These are phyloP conservation scores for Fusarium xylarioides DNA, from an alignment of 2,329 filamentous ascomycete genomes.

Conservation along the genomic window DNA sequence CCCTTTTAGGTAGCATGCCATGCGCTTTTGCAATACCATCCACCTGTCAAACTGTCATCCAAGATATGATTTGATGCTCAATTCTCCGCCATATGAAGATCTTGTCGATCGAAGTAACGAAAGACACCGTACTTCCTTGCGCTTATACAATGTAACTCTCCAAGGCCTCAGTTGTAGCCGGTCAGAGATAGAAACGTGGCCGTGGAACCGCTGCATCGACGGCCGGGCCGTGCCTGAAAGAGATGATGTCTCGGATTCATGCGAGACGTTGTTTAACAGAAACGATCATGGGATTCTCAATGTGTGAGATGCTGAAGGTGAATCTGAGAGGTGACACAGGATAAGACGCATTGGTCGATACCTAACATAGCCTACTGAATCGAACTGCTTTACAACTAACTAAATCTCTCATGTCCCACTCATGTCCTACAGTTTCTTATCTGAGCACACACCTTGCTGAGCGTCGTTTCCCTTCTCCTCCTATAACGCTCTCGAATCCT, in stretches of 20 bases:
- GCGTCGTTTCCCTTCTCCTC: conserved; percentile 19
- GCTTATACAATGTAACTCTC: conserved; percentile 2
- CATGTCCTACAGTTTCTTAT: conserved; percentile 3
- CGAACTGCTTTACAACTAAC: conserved; percentile 44
- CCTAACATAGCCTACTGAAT: conserved; percentile 43
- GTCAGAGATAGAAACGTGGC: conserved; percentile 24
- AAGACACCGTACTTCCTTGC: conserved; percentile 10
- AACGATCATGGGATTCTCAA: background rate
- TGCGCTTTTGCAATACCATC: background rate
- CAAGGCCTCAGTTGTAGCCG: background rate
- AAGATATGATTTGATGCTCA: conserved; percentile 6
- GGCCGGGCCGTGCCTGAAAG: conserved; percentile 11
- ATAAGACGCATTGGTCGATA: conserved; percentile 40
- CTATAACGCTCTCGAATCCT: conserved; percentile 13
- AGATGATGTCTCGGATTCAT: conserved; percentile 8
- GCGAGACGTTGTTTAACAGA: conserved; percentile 8
- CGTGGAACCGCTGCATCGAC: conserved; percentile 15
- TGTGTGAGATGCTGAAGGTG: background rate
- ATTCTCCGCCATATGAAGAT: conserved; percentile 29
- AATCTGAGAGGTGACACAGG: conserved; percentile 9
- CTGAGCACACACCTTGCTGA: conserved; percentile 11
- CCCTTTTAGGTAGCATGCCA: background rate
- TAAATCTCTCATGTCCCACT: conserved; percentile 33
- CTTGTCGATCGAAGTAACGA: conserved; percentile 21
- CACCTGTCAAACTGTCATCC: background rate